phyloP scores from a whole-genome alignment of 164 flowering plant species.

The Umbellularia californica region DNA sequence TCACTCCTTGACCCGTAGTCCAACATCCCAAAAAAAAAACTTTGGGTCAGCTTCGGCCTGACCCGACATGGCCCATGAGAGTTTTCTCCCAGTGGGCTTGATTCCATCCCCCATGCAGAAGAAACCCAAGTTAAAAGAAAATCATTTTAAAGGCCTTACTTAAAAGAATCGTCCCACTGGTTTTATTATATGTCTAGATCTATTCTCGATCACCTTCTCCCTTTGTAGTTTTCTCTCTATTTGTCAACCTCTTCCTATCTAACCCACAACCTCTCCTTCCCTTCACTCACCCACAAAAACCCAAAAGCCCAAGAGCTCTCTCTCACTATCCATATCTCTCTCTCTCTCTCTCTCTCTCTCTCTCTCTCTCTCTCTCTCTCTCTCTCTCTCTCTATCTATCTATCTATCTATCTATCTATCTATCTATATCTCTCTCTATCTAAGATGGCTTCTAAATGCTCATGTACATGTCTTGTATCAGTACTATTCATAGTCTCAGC shows the following conservation, averaged over 20 bases:
- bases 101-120: too few species aligned
- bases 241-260: neutral
- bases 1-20: too few species aligned
- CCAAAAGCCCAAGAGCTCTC: neutral
- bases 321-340: neutral
- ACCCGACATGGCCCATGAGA: too few species aligned
- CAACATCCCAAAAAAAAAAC: too few species aligned
- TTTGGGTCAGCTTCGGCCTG: too few species aligned
- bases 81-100: too few species aligned
- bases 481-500: conserved; percentile 51
- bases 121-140: too few species aligned
- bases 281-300: neutral
- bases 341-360: conserved; percentile 1
- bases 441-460: conserved; percentile 31
- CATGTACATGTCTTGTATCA: conserved; percentile 34
- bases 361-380: neutral
- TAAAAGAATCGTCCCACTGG: too few species aligned
- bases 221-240: neutral
- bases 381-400: neutral
- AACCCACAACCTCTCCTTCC: neutral
- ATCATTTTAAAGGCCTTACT: too few species aligned
- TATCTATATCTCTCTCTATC: conserved; percentile 1
- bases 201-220: neutral
- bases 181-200: neutral
- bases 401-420: neutral